Evolutionary conservation across 192 early-diverging fungal species (phyloP), one percentile per base, ranked within the genome.

Genomic region (Coemansia sp.): DNA sequence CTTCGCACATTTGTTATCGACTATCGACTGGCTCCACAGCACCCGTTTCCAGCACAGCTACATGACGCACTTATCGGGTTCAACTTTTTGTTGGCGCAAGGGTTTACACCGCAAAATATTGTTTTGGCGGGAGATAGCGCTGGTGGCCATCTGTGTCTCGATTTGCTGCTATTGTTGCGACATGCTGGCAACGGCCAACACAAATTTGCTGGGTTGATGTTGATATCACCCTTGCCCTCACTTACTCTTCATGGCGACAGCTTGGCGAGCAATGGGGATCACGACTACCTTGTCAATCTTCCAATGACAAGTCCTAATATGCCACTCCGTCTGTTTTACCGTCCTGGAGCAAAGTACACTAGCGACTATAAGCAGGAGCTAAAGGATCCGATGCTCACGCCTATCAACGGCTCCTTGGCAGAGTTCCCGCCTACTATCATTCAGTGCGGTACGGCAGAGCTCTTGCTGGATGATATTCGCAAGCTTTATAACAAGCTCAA

Each of bases 341-440:
- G 53, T 4, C 77, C 77, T 3, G 77, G 77, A 8, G 67, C 46
- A 10, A 66, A 36, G 21, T 64, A 19, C 45, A 73, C 51, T 0
- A 31, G 50, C 1, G 57, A 68, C 38, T 76, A 76, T 27, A 51
- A 37, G 10, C 5, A 73, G 14, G 72, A 77, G 29, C 23, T 75
- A 14, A 23, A 63, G 17, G 38, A 70, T 5, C 71, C 71, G n/a
- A 36, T 73, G 5, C 41, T 82, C 2, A 41, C 70, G 7, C 75
- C 72, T 4, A 37, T 11, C 17, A 36, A 68, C 53, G 75, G 63
- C 5, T 42, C 42, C 12, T 37, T 82, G 23, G 29, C 75, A 3
- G 72, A 39, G 1, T 68, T 82, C 17, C 80, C 80, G 36, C 80
- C 80, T 5, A 77, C 66, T 0, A 45, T 78, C 12, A 64, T 72